Conservation (phyloP, 768 basidiomycete genomes). For the Panaeolus cyanescens region DNA sequence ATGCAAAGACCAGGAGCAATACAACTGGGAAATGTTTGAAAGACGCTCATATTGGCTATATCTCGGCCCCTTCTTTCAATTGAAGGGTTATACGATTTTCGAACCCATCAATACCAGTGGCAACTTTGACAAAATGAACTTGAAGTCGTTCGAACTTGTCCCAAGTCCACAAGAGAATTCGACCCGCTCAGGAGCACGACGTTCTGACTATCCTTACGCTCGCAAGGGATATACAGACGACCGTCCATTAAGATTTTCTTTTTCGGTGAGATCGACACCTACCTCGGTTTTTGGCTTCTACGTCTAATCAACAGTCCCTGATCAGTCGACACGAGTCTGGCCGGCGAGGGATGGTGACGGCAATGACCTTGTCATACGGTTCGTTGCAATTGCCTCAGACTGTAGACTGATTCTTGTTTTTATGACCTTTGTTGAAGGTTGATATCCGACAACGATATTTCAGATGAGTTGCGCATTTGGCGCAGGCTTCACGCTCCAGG, state of each 20-base stretch:
- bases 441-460: neutral
- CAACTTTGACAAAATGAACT: too few species aligned
- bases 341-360: slow-evolving; percentile 6
- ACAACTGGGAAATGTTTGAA: too few species aligned
- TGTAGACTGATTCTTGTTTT: neutral
- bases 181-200: neutral
- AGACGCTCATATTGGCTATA: too few species aligned
- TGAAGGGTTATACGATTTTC: neutral
- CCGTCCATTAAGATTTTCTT: too few species aligned
- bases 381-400: neutral
- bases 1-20: too few species aligned
- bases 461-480: neutral
- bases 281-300: too few species aligned
- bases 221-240: too few species aligned
- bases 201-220: neutral
- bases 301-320: too few species aligned
- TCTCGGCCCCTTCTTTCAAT: neutral
- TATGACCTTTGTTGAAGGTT: neutral
- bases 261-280: too few species aligned
- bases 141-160: too few species aligned
- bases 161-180: too few species aligned
- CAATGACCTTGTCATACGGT: slow-evolving; percentile 14
- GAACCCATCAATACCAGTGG: neutral
- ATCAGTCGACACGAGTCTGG: neutral
- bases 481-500: neutral